These are phyloP conservation scores for Globisporangium ultimum DNA, from an alignment of 352 stramenopile species.

Conservation along the genomic window DNA sequence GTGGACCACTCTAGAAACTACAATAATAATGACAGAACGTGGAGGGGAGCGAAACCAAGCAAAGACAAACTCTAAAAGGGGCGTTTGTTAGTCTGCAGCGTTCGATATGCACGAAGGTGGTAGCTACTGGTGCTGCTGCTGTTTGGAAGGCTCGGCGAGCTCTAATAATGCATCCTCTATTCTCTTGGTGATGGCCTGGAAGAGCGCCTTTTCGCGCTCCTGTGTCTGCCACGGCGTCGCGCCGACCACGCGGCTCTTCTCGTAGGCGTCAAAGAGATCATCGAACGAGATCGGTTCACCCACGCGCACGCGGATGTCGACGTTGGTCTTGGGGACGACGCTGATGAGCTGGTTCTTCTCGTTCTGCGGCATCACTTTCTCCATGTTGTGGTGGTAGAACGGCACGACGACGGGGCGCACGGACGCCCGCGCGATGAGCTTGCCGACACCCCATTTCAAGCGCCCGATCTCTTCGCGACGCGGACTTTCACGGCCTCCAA, in stretches of 20 bases:
- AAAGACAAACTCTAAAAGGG: background rate
- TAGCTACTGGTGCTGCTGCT: slow-evolving; percentile 1
- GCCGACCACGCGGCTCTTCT: slow-evolving; percentile 39
- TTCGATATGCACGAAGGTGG: too few relatives aligned
- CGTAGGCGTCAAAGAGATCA: slow-evolving; percentile 70
- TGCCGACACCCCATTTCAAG: slow-evolving; percentile 86
- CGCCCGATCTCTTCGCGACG: slow-evolving; percentile 69
- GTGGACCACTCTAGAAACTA: slow-evolving; percentile 7
- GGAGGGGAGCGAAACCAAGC: background rate
- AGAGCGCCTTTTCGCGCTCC: slow-evolving; percentile 64
- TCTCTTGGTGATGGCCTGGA: slow-evolving; percentile 82
- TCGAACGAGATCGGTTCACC: slow-evolving; percentile 81
- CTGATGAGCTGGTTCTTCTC: slow-evolving; percentile 68
- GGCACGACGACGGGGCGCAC: slow-evolving; percentile 74
- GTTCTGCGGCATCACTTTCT: slow-evolving; percentile 84
- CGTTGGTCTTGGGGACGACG: slow-evolving; percentile 46
- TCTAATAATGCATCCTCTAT: slow-evolving; percentile 76
- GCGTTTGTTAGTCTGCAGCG: too few relatives aligned
- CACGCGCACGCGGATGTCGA: slow-evolving; percentile 57
- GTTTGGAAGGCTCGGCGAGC: slow-evolving; percentile 29
- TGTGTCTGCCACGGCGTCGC: slow-evolving; percentile 53
- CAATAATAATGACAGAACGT: background rate
- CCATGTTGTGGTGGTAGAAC: slow-evolving; percentile 87
- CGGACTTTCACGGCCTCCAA: slow-evolving; percentile 62
- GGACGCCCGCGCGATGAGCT: slow-evolving; percentile 76